Evolutionary conservation across 106 monocot genomes (phyloP).

Genomic region (Allium sativum): DNA sequence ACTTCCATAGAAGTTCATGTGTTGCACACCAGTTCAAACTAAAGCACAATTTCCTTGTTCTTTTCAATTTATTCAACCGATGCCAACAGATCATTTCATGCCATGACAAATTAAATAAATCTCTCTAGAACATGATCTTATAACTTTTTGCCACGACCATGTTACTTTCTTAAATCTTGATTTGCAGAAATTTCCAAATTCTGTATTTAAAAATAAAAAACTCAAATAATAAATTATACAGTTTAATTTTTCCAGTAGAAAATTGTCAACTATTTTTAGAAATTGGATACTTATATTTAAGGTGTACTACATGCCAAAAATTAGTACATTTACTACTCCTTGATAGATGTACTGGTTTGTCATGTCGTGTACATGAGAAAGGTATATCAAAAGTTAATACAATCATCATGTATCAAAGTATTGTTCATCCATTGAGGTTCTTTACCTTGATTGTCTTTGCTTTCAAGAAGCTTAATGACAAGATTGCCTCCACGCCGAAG

Average conservation of each 20-base stretch:
- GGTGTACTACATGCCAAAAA: too few relatives aligned
- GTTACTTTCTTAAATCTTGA: constrained; percentile 58
- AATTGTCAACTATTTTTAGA: too few relatives aligned
- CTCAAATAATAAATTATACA: background rate
- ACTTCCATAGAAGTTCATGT: too few relatives aligned
- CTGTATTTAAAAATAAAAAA: constrained; percentile 26
- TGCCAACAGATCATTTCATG: constrained; percentile 4
- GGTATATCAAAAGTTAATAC: background rate
- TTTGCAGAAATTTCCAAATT: constrained; percentile 77
- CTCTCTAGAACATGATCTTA: constrained; percentile 77
- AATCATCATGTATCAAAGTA: background rate
- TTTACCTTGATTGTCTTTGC: constrained; percentile 70
- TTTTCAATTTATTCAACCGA: too few relatives aligned
- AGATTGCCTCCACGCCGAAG: constrained; percentile 68
- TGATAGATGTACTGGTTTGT: too few relatives aligned
- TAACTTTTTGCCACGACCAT: constrained; percentile 89
- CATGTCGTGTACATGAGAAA: background rate
- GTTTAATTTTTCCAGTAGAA: too few relatives aligned
- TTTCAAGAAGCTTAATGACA: constrained; percentile 88
- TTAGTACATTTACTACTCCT: too few relatives aligned
- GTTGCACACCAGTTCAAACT: too few relatives aligned
- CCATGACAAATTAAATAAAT: constrained; percentile 95
- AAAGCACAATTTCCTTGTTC: too few relatives aligned
- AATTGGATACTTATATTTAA: too few relatives aligned
- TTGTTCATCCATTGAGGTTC: background rate